Conservation (phyloP, 345 rosid genomes). For the Reutealis trisperma region DNA sequence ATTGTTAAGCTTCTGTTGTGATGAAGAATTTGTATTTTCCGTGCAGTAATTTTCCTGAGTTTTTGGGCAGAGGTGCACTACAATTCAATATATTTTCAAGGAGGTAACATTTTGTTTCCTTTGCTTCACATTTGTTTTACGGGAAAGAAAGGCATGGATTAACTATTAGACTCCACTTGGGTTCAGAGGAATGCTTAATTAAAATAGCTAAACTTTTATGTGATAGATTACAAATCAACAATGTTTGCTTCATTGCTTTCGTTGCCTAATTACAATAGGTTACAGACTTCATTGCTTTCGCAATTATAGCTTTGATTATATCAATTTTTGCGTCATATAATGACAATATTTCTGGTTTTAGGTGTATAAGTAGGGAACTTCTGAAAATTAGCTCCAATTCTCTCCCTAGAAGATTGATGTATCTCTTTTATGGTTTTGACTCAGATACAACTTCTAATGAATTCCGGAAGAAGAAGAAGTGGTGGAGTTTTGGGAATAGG, state of each 20-base stretch:
- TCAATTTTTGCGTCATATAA: neutral
- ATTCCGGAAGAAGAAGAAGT: slow-evolving; percentile 58
- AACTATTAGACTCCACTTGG: neutral
- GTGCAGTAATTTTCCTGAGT: slow-evolving; percentile 77
- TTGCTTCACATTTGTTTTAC: neutral
- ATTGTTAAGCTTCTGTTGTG: neutral
- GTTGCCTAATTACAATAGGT: too few relatives aligned
- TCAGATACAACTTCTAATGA: slow-evolving; percentile 49
- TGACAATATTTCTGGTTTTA: neutral
- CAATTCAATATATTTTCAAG: slow-evolving; percentile 78
- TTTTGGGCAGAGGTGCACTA: slow-evolving; percentile 99
- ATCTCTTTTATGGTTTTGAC: slow-evolving; percentile 14
- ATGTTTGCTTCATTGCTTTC: too few relatives aligned
- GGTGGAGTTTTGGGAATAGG: slow-evolving; percentile 78
- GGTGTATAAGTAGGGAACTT: neutral
- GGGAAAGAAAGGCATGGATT: neutral
- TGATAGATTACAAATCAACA: neutral
- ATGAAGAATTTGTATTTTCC: slow-evolving; percentile 11
- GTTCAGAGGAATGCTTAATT: neutral
- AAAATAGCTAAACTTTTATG: neutral
- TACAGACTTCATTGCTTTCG: neutral
- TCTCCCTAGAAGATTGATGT: neutral
- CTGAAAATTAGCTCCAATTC: neutral
- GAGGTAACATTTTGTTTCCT: slow-evolving; percentile 39
- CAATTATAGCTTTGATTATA: neutral